Conservation (phyloP, 1,284 basidiomycete species). For the Hemileia vastatrix region DNA sequence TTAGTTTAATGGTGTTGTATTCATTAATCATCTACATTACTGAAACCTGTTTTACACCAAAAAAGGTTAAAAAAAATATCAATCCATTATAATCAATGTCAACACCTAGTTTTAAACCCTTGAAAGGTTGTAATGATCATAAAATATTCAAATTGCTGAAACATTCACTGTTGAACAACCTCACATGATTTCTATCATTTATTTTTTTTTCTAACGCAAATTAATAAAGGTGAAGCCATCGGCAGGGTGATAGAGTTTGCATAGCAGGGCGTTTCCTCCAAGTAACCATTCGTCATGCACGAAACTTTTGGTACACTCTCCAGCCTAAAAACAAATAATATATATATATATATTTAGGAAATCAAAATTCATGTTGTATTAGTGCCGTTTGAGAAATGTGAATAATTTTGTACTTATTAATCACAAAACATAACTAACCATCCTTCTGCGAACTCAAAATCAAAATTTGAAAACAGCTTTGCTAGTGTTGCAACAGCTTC, state of each 20-base stretch:
- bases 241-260: background rate
- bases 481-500: conserved; percentile 26
- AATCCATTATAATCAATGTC: too few species aligned
- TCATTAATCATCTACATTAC: too few species aligned
- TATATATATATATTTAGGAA: background rate
- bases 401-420: background rate
- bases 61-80: too few species aligned
- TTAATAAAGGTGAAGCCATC: conserved; percentile 4
- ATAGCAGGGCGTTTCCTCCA: background rate
- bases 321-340: background rate
- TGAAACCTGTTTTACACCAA: too few species aligned
- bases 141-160: too few species aligned
- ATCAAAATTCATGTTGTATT: too few species aligned
- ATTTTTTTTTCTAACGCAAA: background rate
- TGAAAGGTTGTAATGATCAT: too few species aligned
- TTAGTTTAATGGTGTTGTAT: too few species aligned
- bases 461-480: conserved; percentile 23
- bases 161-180: too few species aligned
- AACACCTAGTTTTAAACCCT: too few species aligned
- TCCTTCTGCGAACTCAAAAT: conserved; percentile 24
- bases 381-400: too few species aligned
- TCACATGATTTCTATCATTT: too few species aligned
- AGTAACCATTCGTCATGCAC: background rate
- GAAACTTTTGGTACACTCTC: background rate
- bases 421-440: conserved; percentile 6